Conservation (phyloP, 129 eudicot species). For the Solidago caesia region DNA sequence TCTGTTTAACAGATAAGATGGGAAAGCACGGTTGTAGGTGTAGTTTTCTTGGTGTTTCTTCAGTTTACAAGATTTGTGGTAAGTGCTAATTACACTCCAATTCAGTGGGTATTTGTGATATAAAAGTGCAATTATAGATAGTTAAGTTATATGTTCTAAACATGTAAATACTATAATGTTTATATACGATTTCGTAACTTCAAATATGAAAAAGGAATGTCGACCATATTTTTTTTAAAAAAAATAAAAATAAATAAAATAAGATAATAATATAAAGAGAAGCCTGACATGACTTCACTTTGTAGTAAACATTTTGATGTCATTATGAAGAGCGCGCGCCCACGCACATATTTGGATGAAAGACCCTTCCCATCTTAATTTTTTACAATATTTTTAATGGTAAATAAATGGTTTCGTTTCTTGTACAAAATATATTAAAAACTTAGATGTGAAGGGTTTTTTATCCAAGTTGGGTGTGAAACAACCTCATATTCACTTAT, state of each 20-base stretch:
- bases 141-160: not conserved
- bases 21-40: slow-evolving; percentile 74
- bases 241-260: not conserved
- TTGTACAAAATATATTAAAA: no score
- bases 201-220: not conserved
- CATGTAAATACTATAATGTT: not conserved
- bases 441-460: no score
- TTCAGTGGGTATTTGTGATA: not conserved
- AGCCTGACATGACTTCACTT: slow-evolving; percentile 5
- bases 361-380: no score
- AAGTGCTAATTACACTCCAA: slow-evolving; percentile 20
- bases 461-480: no score
- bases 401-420: no score
- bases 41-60: slow-evolving; percentile 62
- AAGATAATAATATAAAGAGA: not conserved
- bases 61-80: slow-evolving; percentile 66
- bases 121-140: no score
- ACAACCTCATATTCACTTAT: no score
- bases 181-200: not conserved
- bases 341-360: no score
- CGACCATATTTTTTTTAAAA: not conserved
- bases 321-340: not conserved
- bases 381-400: no score
- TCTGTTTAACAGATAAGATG: slow-evolving; percentile 57
- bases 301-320: not conserved